These are phyloP conservation scores for Plantago lanceolata DNA, from an alignment of 305 asterid genomes.

Conservation along the genomic window DNA sequence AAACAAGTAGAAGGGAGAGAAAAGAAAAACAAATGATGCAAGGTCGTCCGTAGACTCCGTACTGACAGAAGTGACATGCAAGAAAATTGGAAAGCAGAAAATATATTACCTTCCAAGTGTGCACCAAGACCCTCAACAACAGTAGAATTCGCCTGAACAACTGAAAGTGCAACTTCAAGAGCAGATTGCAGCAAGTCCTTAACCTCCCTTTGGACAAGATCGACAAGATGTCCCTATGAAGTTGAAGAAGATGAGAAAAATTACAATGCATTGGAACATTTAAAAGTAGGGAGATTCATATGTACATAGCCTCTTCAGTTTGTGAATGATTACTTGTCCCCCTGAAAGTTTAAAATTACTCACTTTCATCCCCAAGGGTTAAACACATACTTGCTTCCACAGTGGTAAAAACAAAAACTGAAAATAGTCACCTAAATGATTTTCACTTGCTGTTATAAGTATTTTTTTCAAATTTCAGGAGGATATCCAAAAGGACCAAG, in stretches of 20 bases:
- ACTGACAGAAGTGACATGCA: conserved; percentile 16
- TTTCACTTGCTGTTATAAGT: neutral
- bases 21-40: too few species aligned
- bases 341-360: neutral
- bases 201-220: conserved; percentile 92
- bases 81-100: conserved; percentile 11
- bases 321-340: neutral
- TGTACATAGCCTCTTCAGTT: neutral
- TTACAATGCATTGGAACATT: conserved; percentile 18
- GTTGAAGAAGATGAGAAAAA: conserved; percentile 21
- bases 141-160: conserved; percentile 84
- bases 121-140: conserved; percentile 96
- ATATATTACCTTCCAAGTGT: conserved; percentile 69
- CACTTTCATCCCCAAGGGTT: neutral
- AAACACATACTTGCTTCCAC: neutral
- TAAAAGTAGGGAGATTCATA: conserved; percentile 6
- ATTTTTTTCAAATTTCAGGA: neutral
- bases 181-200: conserved; percentile 79
- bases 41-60: too few species aligned
- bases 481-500: neutral
- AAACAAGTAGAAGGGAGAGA: too few species aligned
- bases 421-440: too few species aligned
- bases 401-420: neutral
- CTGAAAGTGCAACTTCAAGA: conserved; percentile 82
- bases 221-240: conserved; percentile 87